Percentiles rank a stretch among this genome's conserved stretches.
Evolutionary conservation across 2,329 filamentous ascomycete genomes (phyloP).

Genomic region (Ploettnerulaceae sp.): DNA sequence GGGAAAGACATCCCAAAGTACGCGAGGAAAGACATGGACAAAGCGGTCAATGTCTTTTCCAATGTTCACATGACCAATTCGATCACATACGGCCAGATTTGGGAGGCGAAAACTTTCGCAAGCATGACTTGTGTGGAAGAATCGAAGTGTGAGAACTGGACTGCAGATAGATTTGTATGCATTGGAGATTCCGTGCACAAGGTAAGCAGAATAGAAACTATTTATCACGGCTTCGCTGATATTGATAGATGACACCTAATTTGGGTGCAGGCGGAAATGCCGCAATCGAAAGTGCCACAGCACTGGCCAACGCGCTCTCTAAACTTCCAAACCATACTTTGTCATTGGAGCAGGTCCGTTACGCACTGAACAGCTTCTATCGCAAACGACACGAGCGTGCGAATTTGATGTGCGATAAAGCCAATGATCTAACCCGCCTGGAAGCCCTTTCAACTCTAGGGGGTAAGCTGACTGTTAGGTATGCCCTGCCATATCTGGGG

Average conservation of each 20-base stretch:
- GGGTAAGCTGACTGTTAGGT: slow-evolving; percentile 18
- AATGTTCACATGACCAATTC: slow-evolving; percentile 1
- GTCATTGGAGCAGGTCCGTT: slow-evolving; percentile 1
- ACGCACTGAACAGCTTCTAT: slow-evolving; percentile 14
- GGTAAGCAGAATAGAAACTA: slow-evolving; percentile 14
- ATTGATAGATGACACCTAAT: slow-evolving; percentile 16
- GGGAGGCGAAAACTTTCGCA: slow-evolving; percentile 9
- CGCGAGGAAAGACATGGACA: slow-evolving; percentile 16
- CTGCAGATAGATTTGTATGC: slow-evolving; percentile 20
- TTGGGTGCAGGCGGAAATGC: slow-evolving; percentile 37
- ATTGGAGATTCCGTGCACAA: slow-evolving; percentile 27
- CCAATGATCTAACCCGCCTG: slow-evolving; percentile 25
- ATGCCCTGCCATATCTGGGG: slow-evolving; percentile 19
- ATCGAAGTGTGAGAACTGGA: slow-evolving; percentile 21
- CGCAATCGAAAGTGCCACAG: slow-evolving; percentile 37
- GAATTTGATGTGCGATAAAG: slow-evolving; percentile 17
- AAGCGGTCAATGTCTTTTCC: slow-evolving; percentile 7
- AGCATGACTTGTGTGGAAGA: slow-evolving; percentile 20
- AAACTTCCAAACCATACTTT: slow-evolving; percentile 1
- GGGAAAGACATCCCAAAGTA: slow-evolving; percentile 20
- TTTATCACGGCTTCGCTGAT: not conserved
- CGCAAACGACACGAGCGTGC: slow-evolving; percentile 20
- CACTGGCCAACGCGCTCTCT: slow-evolving; percentile 31
- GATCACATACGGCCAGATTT: slow-evolving; percentile 19
- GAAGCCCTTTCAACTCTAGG: slow-evolving; percentile 18